Percentiles rank a stretch among this genome's conserved stretches.
Evolutionary conservation across 1,139 yeast species (phyloP).

Genomic region (Pichia sp.): DNA sequence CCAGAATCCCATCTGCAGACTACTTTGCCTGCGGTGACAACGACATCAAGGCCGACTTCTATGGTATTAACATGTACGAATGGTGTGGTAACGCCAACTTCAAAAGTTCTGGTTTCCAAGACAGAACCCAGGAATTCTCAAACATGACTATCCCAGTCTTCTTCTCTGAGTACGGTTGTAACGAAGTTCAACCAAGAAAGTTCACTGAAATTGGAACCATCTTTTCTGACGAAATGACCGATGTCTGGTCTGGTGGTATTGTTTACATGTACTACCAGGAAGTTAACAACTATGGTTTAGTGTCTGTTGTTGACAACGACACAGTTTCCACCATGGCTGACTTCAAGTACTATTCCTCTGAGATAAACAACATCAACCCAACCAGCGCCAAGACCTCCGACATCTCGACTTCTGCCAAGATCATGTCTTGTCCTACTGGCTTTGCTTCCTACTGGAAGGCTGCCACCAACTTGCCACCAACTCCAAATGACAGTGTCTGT

Average conservation of each 20-base stretch:
- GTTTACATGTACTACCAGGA: slow-evolving; percentile 78
- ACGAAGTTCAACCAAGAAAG: slow-evolving; percentile 54
- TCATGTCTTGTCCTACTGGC: slow-evolving; percentile 50
- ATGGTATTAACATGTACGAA: slow-evolving; percentile 92
- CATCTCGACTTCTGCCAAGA: slow-evolving; percentile 40
- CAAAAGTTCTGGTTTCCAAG: slow-evolving; percentile 62
- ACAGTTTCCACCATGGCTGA: slow-evolving; percentile 59
- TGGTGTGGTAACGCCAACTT: slow-evolving; percentile 84
- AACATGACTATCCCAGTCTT: slow-evolving; percentile 66
- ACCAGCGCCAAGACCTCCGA: slow-evolving; percentile 50
- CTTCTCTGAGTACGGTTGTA: slow-evolving; percentile 83
- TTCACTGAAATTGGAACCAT: slow-evolving; percentile 48
- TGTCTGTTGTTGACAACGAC: slow-evolving; percentile 36
- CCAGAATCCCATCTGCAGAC: slow-evolving; percentile 66
- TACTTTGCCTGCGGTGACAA: slow-evolving; percentile 71
- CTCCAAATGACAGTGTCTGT: slow-evolving; percentile 63
- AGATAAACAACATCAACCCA: slow-evolving; percentile 54
- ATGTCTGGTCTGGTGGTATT: slow-evolving; percentile 86
- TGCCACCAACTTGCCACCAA: slow-evolving; percentile 65
- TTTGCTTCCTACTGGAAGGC: slow-evolving; percentile 51
- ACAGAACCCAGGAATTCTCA: slow-evolving; percentile 65
- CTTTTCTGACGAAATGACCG: slow-evolving; percentile 53
- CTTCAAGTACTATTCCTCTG: slow-evolving; percentile 49
- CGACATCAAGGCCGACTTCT: slow-evolving; percentile 74
- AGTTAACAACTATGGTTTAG: slow-evolving; percentile 45